Conservation (phyloP, 2,329 filamentous ascomycete species). For the Hysterium pulicare region DNA sequence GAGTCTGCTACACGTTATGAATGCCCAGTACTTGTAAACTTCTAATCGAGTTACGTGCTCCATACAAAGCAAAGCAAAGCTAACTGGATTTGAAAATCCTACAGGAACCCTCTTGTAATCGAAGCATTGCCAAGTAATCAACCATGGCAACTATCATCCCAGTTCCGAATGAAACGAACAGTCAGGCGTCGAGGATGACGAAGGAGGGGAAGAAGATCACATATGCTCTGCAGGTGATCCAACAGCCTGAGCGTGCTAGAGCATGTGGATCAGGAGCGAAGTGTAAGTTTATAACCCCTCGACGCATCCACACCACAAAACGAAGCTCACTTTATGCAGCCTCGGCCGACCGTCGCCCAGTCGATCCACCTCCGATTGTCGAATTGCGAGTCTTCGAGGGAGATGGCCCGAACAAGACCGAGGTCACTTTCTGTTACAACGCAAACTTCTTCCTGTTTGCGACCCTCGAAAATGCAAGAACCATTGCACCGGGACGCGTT, state of each 20-base stretch:
- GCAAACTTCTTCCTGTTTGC: constrained; percentile 97
- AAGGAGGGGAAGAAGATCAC: constrained; percentile 73
- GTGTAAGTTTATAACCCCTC: constrained; percentile 58
- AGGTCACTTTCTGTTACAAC: constrained; percentile 83
- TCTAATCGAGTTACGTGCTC: neutral
- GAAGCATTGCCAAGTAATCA: constrained; percentile 4
- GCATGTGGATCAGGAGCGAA: constrained; percentile 95
- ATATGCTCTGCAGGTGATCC: constrained; percentile 81
- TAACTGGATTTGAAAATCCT: neutral
- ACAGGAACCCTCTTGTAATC: neutral
- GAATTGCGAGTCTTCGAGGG: constrained; percentile 84
- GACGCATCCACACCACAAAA: neutral
- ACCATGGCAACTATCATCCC: constrained; percentile 44
- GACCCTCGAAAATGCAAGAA: constrained; percentile 80
- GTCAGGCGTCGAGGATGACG: constrained; percentile 57
- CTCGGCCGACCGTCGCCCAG: constrained; percentile 82
- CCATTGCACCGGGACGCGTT: constrained; percentile 76
- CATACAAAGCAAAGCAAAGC: neutral
- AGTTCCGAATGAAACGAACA: constrained; percentile 56
- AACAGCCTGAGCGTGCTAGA: constrained; percentile 90
- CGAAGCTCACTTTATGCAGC: constrained; percentile 47
- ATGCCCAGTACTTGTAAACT: too few relatives aligned
- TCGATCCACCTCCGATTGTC: constrained; percentile 92
- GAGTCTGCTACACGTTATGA: too few relatives aligned
- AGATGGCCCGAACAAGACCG: constrained; percentile 44